phyloP scores from a whole-genome alignment of 345 rosid species.

The Xanthoceras sorbifolium region DNA sequence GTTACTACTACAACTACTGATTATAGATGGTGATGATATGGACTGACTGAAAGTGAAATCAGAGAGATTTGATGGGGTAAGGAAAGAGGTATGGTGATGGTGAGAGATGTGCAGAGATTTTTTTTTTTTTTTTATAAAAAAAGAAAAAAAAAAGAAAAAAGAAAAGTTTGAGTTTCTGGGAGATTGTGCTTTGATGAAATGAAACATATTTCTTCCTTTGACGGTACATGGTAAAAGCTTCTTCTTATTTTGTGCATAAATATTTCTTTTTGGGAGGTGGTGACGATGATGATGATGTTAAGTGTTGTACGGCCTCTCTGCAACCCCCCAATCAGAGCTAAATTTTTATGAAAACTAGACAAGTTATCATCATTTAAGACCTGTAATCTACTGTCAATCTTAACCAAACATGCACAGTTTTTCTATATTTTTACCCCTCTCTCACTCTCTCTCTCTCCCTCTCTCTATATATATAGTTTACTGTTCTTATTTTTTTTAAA shows the following conservation, averaged over 20 bases:
- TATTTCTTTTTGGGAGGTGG: conserved; percentile 26
- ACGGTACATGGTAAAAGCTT: conserved; percentile 40
- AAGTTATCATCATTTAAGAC: conserved; percentile 8
- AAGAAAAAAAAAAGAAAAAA: background rate
- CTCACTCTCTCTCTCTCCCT: background rate
- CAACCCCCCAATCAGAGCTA: conserved; percentile 18
- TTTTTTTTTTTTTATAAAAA: background rate
- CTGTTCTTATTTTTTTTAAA: no score
- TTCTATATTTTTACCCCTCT: background rate
- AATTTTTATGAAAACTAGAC: conserved; percentile 31
- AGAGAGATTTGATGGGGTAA: conserved; percentile 75
- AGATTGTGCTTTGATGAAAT: conserved; percentile 31
- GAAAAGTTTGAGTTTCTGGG: conserved; percentile 36
- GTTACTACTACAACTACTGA: conserved; percentile 51
- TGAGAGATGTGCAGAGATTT: conserved; percentile 18
- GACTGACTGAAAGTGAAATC: conserved; percentile 57
- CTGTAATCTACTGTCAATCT: conserved; percentile 11
- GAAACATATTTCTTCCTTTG: conserved; percentile 43
- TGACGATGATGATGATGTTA: conserved; percentile 26
- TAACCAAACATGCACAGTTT: conserved; percentile 3
- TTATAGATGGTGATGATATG: conserved; percentile 11
- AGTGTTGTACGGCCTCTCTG: conserved; percentile 20
- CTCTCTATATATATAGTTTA: background rate
- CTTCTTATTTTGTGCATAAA: conserved; percentile 18
- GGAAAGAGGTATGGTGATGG: conserved; percentile 36